A percentile compares a stretch with the other conserved stretches of the same genome.
Conservation (phyloP, 2,329 filamentous ascomycete species). For the Cytospora piceicola region DNA sequence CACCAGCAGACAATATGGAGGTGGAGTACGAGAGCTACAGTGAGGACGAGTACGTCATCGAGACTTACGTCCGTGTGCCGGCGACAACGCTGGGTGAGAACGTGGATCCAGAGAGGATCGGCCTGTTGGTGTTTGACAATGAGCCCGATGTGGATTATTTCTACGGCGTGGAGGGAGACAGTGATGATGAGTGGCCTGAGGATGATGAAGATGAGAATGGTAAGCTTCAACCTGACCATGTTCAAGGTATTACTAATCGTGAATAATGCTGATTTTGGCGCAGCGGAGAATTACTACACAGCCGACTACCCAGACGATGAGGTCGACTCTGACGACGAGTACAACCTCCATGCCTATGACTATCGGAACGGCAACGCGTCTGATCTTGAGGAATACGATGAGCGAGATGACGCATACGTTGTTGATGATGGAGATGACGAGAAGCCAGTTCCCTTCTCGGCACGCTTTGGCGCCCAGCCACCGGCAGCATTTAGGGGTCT, state of each 20-base stretch:
- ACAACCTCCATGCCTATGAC: constrained; percentile 57
- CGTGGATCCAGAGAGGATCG: constrained; percentile 55
- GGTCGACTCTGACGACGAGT: constrained; percentile 72
- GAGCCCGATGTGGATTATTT: constrained; percentile 65
- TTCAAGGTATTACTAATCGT: neutral
- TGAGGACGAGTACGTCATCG: constrained; percentile 64
- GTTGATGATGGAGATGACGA: constrained; percentile 36
- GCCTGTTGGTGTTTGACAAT: constrained; percentile 59
- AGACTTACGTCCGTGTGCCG: constrained; percentile 67
- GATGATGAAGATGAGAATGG: constrained; percentile 70
- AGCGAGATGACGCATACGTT: constrained; percentile 42
- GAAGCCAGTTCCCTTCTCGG: constrained; percentile 3
- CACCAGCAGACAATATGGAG: constrained; percentile 23
- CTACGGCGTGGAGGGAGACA: constrained; percentile 64
- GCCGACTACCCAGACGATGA: constrained; percentile 84
- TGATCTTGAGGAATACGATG: constrained; percentile 58
- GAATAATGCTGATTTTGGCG: constrained; percentile 20
- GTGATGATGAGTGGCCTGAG: constrained; percentile 59
- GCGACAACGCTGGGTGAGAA: constrained; percentile 52
- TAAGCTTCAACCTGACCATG: constrained; percentile 40
- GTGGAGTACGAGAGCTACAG: constrained; percentile 40
- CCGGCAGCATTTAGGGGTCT: constrained; percentile 29
- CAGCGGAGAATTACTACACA: constrained; percentile 77
- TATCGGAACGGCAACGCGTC: constrained; percentile 59
- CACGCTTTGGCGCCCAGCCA: constrained; percentile 33